phyloP scores from a whole-genome alignment of 2,329 filamentous ascomycete species.

The Phialocephala subalpina region DNA sequence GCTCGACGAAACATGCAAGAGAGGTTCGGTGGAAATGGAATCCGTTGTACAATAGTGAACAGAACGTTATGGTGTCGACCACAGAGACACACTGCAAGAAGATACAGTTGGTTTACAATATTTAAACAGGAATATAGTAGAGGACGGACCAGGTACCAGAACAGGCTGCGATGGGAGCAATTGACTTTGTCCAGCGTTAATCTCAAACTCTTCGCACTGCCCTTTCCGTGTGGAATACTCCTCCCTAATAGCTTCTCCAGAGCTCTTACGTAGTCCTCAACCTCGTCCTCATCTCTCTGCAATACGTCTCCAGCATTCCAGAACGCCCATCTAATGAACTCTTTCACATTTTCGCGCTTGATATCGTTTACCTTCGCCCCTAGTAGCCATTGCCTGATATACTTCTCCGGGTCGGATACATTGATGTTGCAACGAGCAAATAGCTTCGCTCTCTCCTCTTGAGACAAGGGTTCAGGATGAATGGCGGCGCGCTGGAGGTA shows the following conservation, averaged over 20 bases:
- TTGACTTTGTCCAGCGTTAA: constrained; percentile 63
- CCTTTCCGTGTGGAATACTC: too few relatives aligned
- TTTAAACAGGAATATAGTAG: too few relatives aligned
- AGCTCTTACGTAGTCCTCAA: constrained; percentile 56
- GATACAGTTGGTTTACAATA: too few relatives aligned
- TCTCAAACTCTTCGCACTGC: constrained; percentile 57
- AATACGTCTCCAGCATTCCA: constrained; percentile 54
- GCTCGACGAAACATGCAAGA: too few relatives aligned
- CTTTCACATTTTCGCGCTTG: constrained; percentile 62
- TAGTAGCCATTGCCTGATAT: constrained; percentile 62
- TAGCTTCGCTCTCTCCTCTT: constrained; percentile 53
- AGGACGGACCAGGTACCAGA: constrained; percentile 11
- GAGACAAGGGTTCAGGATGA: constrained; percentile 54
- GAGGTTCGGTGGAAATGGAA: constrained; percentile 50
- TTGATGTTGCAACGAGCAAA: constrained; percentile 57
- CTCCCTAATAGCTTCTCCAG: constrained; percentile 60
- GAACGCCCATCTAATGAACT: constrained; percentile 65
- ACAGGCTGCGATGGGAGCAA: constrained; percentile 59
- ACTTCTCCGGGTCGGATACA: constrained; percentile 58
- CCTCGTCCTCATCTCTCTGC: constrained; percentile 48
- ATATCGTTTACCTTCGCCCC: constrained; percentile 58
- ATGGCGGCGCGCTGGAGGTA: constrained; percentile 21
- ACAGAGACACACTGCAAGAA: too few relatives aligned
- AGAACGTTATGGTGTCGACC: too few relatives aligned
- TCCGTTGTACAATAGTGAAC: constrained; percentile 35